phyloP scores from a whole-genome alignment of 2,329 filamentous ascomycete genomes.

The Whalleya microplaca region DNA sequence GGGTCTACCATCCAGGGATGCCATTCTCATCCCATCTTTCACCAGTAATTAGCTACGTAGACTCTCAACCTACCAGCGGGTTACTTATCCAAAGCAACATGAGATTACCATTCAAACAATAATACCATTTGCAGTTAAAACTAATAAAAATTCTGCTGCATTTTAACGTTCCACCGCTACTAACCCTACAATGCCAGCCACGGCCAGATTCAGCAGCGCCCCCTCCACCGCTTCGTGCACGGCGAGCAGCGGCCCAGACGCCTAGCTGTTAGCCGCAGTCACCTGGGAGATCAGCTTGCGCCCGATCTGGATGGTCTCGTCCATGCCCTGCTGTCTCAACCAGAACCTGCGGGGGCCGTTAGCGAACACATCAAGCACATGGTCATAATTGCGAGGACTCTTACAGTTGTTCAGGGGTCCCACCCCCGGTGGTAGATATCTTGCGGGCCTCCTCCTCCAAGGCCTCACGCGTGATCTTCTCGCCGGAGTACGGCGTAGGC shows the following conservation, averaged over 20 bases:
- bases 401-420: constrained; percentile 56
- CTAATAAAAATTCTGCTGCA: neutral
- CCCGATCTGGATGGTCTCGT: constrained; percentile 61
- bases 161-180: constrained; percentile 1
- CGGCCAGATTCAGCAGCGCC: neutral
- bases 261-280: constrained; percentile 19
- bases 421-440: constrained; percentile 53
- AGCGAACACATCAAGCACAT: constrained; percentile 14
- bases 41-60: too few species aligned
- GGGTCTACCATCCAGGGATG: too few species aligned
- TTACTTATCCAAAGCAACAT: neutral
- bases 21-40: too few species aligned
- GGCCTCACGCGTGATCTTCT: constrained; percentile 66
- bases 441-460: constrained; percentile 67
- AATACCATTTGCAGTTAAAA: neutral
- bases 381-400: constrained; percentile 22
- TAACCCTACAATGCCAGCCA: constrained; percentile 3
- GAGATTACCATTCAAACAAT: neutral
- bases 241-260: constrained; percentile 19
- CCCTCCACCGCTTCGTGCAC: constrained; percentile 1
- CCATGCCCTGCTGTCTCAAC: constrained; percentile 61
- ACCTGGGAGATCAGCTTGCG: constrained; percentile 56
- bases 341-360: constrained; percentile 54
- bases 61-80: too few species aligned
- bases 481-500: constrained; percentile 54